Conservation (phyloP, 441 rosid species). For the Erodium texanum region DNA sequence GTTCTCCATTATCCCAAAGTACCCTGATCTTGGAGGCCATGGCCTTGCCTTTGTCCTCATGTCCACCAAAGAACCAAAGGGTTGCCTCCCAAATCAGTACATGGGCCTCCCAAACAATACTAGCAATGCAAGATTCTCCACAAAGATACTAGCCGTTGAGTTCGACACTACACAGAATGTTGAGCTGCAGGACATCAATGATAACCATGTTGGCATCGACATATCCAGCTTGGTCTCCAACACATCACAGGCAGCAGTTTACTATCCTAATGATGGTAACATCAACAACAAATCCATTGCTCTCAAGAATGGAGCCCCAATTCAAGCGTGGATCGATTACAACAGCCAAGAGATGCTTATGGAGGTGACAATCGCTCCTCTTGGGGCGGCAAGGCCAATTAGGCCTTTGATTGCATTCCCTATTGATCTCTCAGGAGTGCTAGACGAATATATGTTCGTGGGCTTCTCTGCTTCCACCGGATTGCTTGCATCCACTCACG, state of each 20-base stretch:
- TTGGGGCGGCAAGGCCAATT: slow-evolving; percentile 21
- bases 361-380: slow-evolving; percentile 23
- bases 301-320: slow-evolving; percentile 19
- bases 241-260: slow-evolving; percentile 22
- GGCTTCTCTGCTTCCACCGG: slow-evolving; percentile 36
- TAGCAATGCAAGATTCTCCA: slow-evolving; percentile 16
- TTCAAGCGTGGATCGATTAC: slow-evolving; percentile 34
- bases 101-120: slow-evolving; percentile 25
- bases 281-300: slow-evolving; percentile 3
- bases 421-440: slow-evolving; percentile 21
- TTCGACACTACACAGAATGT: slow-evolving; percentile 18
- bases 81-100: slow-evolving; percentile 17
- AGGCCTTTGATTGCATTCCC: slow-evolving; percentile 23
- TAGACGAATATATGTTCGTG: slow-evolving; percentile 26
- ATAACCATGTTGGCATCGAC: slow-evolving; percentile 36
- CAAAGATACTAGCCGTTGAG: slow-evolving; percentile 26
- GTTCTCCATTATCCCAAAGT: slow-evolving; percentile 12
- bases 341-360: slow-evolving; percentile 18
- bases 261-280: slow-evolving; percentile 3
- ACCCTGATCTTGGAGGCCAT: slow-evolving; percentile 20
- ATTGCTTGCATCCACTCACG: slow-evolving; percentile 8
- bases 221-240: slow-evolving; percentile 24
- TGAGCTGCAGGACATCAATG: slow-evolving; percentile 25
- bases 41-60: slow-evolving; percentile 21
- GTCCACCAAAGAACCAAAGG: slow-evolving; percentile 6